phyloP scores from a whole-genome alignment of 768 basidiomycete genomes.

The Kwoniella shandongensis region DNA sequence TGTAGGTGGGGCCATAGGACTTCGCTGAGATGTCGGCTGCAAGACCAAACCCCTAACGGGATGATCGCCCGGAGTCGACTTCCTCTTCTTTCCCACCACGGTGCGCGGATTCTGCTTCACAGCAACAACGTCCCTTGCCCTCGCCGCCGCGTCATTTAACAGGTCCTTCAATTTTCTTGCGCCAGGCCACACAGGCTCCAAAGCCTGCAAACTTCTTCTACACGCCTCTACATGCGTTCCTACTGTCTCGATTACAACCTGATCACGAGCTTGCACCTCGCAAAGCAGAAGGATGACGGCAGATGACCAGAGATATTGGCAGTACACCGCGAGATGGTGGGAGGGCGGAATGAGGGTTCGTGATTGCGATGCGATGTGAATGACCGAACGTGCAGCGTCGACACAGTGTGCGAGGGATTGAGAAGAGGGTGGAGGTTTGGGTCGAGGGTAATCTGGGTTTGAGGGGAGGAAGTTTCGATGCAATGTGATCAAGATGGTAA shows the following conservation, averaged over 20 bases:
- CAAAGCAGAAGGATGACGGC: constrained; percentile 46
- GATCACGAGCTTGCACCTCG: constrained; percentile 46
- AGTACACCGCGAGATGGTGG: constrained; percentile 45
- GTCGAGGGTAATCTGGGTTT: constrained; percentile 37
- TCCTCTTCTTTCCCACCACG: constrained; percentile 15
- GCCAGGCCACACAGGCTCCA: constrained; percentile 51
- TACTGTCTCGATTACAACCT: constrained; percentile 45
- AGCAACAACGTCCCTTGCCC: constrained; percentile 33
- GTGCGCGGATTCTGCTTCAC: no score
- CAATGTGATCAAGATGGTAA: constrained; percentile 42
- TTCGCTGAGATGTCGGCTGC: background rate
- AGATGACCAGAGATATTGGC: constrained; percentile 47
- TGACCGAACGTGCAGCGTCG: constrained; percentile 47
- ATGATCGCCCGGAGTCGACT: constrained; percentile 2
- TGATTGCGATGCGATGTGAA: constrained; percentile 45
- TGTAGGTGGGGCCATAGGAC: constrained; percentile 11
- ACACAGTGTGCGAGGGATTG: constrained; percentile 42
- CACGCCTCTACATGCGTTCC: constrained; percentile 40
- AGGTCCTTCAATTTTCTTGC: constrained; percentile 44
- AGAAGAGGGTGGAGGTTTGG: constrained; percentile 39
- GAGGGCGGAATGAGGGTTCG: constrained; percentile 43
- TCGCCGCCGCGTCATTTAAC: constrained; percentile 37
- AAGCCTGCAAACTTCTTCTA: constrained; percentile 28
- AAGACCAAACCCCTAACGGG: background rate
- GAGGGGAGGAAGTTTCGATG: constrained; percentile 49